Evolutionary conservation across 2,329 filamentous ascomycete genomes (phyloP).

Genomic region (Fusarium odoratissimum): DNA sequence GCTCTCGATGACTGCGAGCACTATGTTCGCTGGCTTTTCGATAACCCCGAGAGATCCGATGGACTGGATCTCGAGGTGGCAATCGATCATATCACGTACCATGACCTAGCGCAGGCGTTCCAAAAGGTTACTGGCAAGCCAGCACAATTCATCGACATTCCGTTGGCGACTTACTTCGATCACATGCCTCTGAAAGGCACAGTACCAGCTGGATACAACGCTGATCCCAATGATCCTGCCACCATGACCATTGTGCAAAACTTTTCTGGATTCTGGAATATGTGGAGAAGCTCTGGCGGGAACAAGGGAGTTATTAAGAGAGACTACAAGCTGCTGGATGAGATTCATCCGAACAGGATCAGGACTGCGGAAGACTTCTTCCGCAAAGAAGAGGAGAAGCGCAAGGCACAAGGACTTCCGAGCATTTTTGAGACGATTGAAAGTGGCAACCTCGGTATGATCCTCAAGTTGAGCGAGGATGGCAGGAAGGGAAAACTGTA

Average conservation of each 20-base stretch:
- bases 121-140: slow-evolving; percentile 21
- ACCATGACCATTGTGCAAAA: slow-evolving; percentile 12
- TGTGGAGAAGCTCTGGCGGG: slow-evolving; percentile 6
- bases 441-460: accelerated
- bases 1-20: slow-evolving; percentile 28
- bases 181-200: accelerated
- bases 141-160: slow-evolving; percentile 11
- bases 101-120: slow-evolving; percentile 9
- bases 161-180: neutral
- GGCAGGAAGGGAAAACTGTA: neutral
- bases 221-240: neutral
- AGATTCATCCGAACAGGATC: slow-evolving; percentile 22
- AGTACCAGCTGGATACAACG: neutral
- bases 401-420: accelerated
- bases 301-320: slow-evolving; percentile 13
- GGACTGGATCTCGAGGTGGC: slow-evolving; percentile 26
- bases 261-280: slow-evolving; percentile 27
- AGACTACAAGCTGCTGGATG: slow-evolving; percentile 17
- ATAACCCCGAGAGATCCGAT: neutral
- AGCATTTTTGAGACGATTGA: neutral
- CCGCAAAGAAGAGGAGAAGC: slow-evolving; percentile 1
- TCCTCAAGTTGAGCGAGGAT: neutral
- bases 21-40: slow-evolving; percentile 23
- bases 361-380: slow-evolving; percentile 23
- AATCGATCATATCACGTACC: slow-evolving; percentile 1